Evolutionary conservation across 169 alveolate genomes (phyloP).

Genomic region (Blepharisma undulans): DNA sequence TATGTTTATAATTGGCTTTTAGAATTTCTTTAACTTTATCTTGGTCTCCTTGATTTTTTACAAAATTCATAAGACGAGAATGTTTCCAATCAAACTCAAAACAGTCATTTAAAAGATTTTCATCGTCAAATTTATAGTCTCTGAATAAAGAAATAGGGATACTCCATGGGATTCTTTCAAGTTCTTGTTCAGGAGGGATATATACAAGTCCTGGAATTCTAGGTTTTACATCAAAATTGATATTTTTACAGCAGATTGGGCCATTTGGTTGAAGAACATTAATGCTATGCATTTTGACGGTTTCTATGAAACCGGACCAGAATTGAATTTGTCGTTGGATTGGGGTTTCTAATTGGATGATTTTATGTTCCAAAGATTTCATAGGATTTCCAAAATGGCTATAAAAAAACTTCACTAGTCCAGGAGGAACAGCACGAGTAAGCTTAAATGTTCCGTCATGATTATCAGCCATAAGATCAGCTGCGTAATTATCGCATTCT

Average conservation of each 20-base stretch:
- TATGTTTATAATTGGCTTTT: not conserved
- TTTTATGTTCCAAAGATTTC: not conserved
- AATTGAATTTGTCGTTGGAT: not conserved
- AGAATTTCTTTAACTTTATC: not conserved
- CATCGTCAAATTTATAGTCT: constrained; percentile 32
- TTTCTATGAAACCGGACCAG: not conserved
- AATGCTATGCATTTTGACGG: not conserved
- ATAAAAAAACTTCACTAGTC: constrained; percentile 58
- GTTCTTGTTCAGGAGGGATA: not conserved
- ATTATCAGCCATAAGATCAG: not conserved
- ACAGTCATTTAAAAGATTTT: constrained; percentile 10
- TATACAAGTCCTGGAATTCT: not conserved
- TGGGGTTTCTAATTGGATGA: not conserved
- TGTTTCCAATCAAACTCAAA: constrained; percentile 43
- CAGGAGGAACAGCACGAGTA: constrained; percentile 79
- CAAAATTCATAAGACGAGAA: not conserved
- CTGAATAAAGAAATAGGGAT: not conserved
- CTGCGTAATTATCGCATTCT: constrained; percentile 46
- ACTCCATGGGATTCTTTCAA: constrained; percentile 28
- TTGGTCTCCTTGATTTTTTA: not conserved
- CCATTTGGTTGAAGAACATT: not conserved
- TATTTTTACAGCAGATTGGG: not conserved
- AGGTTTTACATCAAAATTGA: not conserved
- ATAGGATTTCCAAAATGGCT: not conserved
- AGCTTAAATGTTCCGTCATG: constrained; percentile 39